These are phyloP conservation scores for Auricularia cornea DNA, from an alignment of 768 basidiomycete genomes.

Conservation along the genomic window DNA sequence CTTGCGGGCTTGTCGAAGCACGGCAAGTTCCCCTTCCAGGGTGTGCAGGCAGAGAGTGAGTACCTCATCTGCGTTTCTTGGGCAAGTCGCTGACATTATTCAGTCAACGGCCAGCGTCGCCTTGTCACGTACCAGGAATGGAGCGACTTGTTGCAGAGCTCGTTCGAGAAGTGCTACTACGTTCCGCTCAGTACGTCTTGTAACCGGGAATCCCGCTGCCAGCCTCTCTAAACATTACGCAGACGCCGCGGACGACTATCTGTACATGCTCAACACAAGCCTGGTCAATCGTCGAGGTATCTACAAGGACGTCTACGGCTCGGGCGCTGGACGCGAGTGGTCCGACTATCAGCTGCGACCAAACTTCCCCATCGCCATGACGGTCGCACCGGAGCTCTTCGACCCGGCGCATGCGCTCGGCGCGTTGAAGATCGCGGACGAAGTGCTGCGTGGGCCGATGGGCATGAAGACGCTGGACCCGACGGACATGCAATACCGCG, in stretches of 20 bases:
- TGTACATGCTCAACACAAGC: slow-evolving; percentile 59
- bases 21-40: slow-evolving; percentile 81
- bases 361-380: slow-evolving; percentile 95
- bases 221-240: neutral
- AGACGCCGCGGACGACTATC: slow-evolving; percentile 65
- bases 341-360: slow-evolving; percentile 93
- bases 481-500: slow-evolving; percentile 78
- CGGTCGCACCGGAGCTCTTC: slow-evolving; percentile 93
- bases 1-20: slow-evolving; percentile 53
- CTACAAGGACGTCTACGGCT: slow-evolving; percentile 97
- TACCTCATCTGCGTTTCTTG: neutral
- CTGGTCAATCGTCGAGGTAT: slow-evolving; percentile 87
- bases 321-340: slow-evolving; percentile 82
- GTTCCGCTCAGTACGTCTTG: slow-evolving; percentile 61
- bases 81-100: slow-evolving; percentile 3
- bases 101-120: slow-evolving; percentile 62
- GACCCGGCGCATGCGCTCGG: slow-evolving; percentile 68
- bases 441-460: slow-evolving; percentile 73
- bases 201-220: neutral
- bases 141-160: slow-evolving; percentile 72
- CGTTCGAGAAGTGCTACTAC: slow-evolving; percentile 88
- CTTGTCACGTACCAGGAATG: slow-evolving; percentile 86
- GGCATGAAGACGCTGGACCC: slow-evolving; percentile 97
- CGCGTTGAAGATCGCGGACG: slow-evolving; percentile 73
- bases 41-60: slow-evolving; percentile 74